Evolutionary conservation across 2,329 filamentous ascomycete genomes (phyloP), one percentile per base, ranked within the genome.

Genomic region (Colletotrichum acutatum): DNA sequence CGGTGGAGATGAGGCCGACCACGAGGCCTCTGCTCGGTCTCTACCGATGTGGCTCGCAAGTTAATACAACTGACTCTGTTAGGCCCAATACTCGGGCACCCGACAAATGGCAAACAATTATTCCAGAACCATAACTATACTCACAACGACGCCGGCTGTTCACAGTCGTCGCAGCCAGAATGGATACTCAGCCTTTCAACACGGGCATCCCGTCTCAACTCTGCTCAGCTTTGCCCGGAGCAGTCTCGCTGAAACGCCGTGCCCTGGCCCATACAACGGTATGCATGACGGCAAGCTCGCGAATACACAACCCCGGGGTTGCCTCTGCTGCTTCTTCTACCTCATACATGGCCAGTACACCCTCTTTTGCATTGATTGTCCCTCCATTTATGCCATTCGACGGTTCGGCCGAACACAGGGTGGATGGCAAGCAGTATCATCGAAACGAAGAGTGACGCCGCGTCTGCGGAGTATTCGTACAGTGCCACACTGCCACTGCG

Each of bases 201-300:
- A 28, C 71, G 71, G 71, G n/a, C 56, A 66, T 66, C 28, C 71
- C 71, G 60, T 73, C 59, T 63, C 69, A 32, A 63, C 65, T 53
- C 58, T 63, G 58, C 30, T 63, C 66, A 72, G 59, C 59, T 69
- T 57, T 59, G 32, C 53, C 65, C 66, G 65, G 53, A 56, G 54
- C n/a, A 28, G 66, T 61, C 56, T 73, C 66, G 60, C 60, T 73
- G 71, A 73, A 73, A 71, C 71, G 42, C 49, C 11, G 32, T 65
- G 24, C 49, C 71, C 60, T 61, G 24, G 22, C 30, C 46, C 46
- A 57, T 58, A 71, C 66, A 60, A 65, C 69, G 61, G 61, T 61
- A 61, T 64, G 71, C 66, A 71, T 73, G 56, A 72, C 64, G 54
- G 59, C 70, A 26, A 70, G 34, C 60, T 56, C 46, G 54, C 46